phyloP scores from a whole-genome alignment of 2,329 filamentous ascomycete species.

The Aspergillus niger region DNA sequence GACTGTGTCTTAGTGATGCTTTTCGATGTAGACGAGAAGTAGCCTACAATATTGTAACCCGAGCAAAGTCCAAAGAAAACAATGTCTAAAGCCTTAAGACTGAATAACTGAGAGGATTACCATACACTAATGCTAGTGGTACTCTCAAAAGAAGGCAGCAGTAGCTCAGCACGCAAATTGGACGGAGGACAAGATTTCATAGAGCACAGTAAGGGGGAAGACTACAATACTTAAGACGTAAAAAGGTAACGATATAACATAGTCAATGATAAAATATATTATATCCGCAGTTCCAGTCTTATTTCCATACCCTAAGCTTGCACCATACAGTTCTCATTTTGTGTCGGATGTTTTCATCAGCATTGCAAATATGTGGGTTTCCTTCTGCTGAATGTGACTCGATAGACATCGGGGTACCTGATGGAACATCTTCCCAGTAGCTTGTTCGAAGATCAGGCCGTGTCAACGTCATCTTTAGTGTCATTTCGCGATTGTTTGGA shows the following conservation, averaged over 20 bases:
- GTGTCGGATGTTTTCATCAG: conserved; percentile 41
- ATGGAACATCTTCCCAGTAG: conserved; percentile 13
- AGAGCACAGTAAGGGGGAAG: neutral
- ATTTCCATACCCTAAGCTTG: conserved; percentile 38
- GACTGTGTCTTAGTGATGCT: no score
- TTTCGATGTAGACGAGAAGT: no score
- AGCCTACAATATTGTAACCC: no score
- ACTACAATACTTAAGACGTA: neutral
- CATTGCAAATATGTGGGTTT: conserved; percentile 46
- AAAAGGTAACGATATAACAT: neutral
- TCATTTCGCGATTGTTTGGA: conserved; percentile 79
- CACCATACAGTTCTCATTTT: conserved; percentile 49
- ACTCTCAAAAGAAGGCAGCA: no score
- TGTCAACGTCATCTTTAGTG: conserved; percentile 91
- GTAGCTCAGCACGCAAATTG: no score
- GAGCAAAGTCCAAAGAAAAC: no score
- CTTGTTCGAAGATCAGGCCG: conserved; percentile 72
- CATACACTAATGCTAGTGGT: no score
- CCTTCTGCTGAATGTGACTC: conserved; percentile 52
- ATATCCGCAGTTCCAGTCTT: neutral
- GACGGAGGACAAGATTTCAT: neutral
- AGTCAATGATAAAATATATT: neutral
- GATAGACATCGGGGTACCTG: neutral
- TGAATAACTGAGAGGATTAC: no score
- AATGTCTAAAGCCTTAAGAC: no score